These are phyloP conservation scores for Cutaneotrichosporon mucoides DNA, from an alignment of 1,284 basidiomycete species.

Conservation along the genomic window DNA sequence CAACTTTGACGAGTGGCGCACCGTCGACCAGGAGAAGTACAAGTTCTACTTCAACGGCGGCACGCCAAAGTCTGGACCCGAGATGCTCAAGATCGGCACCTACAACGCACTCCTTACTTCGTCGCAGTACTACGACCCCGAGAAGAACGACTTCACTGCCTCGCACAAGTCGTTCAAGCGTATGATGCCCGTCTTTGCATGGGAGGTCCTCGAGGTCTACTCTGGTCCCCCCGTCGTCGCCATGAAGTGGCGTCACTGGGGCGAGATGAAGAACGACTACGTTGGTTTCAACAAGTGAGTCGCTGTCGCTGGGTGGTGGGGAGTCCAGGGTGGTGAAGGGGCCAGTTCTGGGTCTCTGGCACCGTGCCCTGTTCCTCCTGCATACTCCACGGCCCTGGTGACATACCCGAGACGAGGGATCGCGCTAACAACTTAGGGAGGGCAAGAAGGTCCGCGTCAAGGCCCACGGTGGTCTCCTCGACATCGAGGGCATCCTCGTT, in stretches of 20 bases:
- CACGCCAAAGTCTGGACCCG: conserved; percentile 5
- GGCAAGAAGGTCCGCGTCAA: conserved; percentile 19
- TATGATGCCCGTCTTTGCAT: conserved; percentile 21
- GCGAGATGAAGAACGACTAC: conserved; percentile 21
- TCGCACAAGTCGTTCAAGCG: conserved; percentile 19
- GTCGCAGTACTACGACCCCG: conserved; percentile 13
- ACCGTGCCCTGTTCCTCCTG: too few species aligned
- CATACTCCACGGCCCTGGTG: background rate
- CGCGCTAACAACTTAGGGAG: conserved; percentile 1
- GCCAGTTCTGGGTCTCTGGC: too few species aligned
- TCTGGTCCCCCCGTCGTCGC: conserved; percentile 15
- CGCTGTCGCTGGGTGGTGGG: too few species aligned
- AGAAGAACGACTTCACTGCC: conserved; percentile 12
- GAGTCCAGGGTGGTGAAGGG: too few species aligned
- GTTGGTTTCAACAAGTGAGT: conserved; percentile 13
- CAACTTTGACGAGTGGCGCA: conserved; percentile 18
- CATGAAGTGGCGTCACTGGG: conserved; percentile 20
- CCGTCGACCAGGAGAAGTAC: conserved; percentile 14
- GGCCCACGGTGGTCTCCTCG: conserved; percentile 12
- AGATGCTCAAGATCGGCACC: conserved; percentile 16
- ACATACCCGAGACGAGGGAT: background rate
- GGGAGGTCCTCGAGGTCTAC: conserved; percentile 21
- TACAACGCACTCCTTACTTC: conserved; percentile 17
- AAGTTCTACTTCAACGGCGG: conserved; percentile 17
- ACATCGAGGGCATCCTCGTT: conserved; percentile 12